phyloP scores from a whole-genome alignment of 345 rosid genomes.

The Corchorus olitorius region DNA sequence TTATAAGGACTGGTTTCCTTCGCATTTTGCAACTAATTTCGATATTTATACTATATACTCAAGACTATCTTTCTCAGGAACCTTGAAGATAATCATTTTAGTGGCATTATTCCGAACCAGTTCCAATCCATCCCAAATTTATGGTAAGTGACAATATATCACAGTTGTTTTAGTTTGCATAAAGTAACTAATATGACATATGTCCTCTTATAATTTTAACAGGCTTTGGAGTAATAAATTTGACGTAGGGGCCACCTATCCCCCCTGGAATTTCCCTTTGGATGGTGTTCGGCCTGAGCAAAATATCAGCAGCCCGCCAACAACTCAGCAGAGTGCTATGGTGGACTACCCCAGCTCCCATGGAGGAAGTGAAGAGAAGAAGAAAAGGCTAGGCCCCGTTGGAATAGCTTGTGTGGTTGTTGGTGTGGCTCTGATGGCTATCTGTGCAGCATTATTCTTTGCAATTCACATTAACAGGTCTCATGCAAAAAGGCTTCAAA shows the following conservation, averaged over 20 bases:
- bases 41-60: conserved; percentile 29
- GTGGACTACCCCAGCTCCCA: conserved; percentile 49
- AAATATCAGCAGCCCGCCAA: conserved; percentile 62
- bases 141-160: conserved; percentile 49
- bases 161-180: conserved; percentile 3
- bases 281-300: conserved; percentile 40
- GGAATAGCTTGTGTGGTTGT: conserved; percentile 58
- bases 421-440: conserved; percentile 57
- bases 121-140: conserved; percentile 82
- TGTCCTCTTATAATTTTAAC: conserved; percentile 25
- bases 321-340: conserved; percentile 71
- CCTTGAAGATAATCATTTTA: conserved; percentile 73
- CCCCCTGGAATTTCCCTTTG: conserved; percentile 80
- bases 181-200: conserved; percentile 8
- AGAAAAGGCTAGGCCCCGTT: conserved; percentile 57
- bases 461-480: conserved; percentile 43
- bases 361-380: conserved; percentile 40
- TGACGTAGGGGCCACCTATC: conserved; percentile 50
- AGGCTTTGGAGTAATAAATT: conserved; percentile 89
- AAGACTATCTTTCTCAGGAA: conserved; percentile 52
- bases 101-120: conserved; percentile 79
- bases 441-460: conserved; percentile 54
- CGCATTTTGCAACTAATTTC: conserved; percentile 17
- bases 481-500: conserved; percentile 35
- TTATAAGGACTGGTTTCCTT: conserved; percentile 18